Evolutionary conservation across 257 asterid genomes (phyloP).

Genomic region (Salvia hispanica): DNA sequence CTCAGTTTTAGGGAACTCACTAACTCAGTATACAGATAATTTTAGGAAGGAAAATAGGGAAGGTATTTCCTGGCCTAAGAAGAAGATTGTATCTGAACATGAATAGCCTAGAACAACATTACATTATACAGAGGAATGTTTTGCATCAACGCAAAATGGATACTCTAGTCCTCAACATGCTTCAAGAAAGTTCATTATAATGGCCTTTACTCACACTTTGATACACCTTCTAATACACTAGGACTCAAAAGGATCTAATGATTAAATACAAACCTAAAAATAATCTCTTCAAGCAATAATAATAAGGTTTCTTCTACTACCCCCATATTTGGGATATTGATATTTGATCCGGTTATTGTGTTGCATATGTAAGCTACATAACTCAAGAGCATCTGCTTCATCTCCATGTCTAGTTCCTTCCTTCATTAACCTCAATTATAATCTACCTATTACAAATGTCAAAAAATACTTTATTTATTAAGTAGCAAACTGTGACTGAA

Average conservation of each 20-base stretch:
- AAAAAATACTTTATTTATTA: background rate
- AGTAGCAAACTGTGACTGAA: background rate
- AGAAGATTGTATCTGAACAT: constrained; percentile 8
- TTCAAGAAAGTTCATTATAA: no score
- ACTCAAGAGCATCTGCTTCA: background rate
- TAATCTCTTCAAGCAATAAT: background rate
- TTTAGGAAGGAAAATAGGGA: background rate
- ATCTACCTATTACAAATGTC: background rate
- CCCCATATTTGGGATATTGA: background rate
- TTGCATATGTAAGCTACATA: background rate
- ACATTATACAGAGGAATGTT: background rate
- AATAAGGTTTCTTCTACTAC: background rate
- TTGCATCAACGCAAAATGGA: background rate
- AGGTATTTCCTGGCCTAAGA: background rate
- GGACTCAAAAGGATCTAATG: background rate
- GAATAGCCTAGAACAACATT: background rate
- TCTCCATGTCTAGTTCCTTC: constrained; percentile 6
- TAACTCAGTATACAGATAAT: background rate
- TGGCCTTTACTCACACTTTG: no score
- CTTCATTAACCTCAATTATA: constrained; percentile 3
- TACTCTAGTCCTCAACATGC: background rate
- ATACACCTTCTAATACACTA: background rate
- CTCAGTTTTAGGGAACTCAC: no score
- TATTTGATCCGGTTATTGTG: background rate
- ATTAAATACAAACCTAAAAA: background rate